Evolutionary conservation across 2,329 filamentous ascomycete genomes (phyloP), one percentile per base, ranked within the genome.

Genomic region (Cladophialophora exuberans): DNA sequence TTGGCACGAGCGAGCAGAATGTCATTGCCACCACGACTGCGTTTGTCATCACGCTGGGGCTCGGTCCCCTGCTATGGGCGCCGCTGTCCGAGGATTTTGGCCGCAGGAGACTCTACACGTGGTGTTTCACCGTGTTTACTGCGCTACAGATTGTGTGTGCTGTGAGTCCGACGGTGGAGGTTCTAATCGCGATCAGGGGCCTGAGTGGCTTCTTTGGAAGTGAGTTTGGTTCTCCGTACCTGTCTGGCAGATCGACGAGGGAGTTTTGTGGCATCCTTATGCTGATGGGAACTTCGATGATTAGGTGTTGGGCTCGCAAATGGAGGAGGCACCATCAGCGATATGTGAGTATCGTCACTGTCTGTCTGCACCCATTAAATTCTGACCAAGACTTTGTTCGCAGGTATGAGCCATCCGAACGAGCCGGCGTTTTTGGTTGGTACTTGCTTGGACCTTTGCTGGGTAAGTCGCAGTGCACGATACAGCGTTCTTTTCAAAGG

Each of bases 31-130:
- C 76, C 17, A 79, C 76, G 3, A 80, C 78, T 1, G 76, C 75
- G 9, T 80, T 79, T 53, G 75, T 80, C 3, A 69, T 80, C 41
- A 75, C 76, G 69, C 67, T 80, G 1, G 78, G 77, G 6, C 64
- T 87, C 54, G 88, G 87, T 0, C 88, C 88, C 1, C 80, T 83
- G 0, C 75, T 91, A 13, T 89, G 87, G 77, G 88, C 87, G 1
- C 88, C 88, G 0, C 73, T 91, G 3, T 88, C 84, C 1, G 89
- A 93, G 72, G 75, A 88, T 31, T 83, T 79, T 64, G 89, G 89
- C 28, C 81, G 89, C 26, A 77, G 83, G 28, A 67, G 86, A 33
- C 88, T 91, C 67, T 85, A 85, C 50, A 70, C 89, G 62, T 85
- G 87, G 69, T 84, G 83, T 44, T 78, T 88, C 54, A 83, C 80